These are phyloP conservation scores for Acanthamoeba royreba DNA, from an alignment of 208 protist genomes.

Conservation along the genomic window DNA sequence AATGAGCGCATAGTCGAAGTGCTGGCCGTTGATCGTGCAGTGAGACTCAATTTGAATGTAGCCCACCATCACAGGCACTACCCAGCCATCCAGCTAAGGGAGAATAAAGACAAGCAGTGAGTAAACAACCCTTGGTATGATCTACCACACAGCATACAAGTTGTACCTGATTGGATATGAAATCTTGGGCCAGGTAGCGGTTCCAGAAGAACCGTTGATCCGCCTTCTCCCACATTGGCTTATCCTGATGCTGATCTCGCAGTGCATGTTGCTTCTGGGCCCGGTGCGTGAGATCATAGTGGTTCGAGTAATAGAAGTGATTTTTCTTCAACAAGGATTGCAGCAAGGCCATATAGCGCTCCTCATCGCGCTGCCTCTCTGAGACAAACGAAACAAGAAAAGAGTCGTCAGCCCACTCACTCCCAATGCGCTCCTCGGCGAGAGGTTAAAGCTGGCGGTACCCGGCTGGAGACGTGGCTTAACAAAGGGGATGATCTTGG, in stretches of 20 bases:
- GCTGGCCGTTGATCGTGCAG: slow-evolving; percentile 28
- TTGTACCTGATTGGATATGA: slow-evolving; percentile 47
- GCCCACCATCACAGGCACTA: slow-evolving; percentile 24
- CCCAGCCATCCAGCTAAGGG: slow-evolving; percentile 11
- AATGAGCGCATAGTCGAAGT: slow-evolving; percentile 58
- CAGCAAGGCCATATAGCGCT: not conserved
- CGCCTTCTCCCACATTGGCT: not conserved
- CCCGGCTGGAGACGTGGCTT: not conserved
- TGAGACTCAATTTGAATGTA: not conserved
- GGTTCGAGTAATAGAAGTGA: slow-evolving; percentile 7
- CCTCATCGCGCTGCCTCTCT: slow-evolving; percentile 12
- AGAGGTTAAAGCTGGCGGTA: no score
- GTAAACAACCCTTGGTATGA: no score
- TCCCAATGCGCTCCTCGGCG: no score
- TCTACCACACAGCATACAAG: no score
- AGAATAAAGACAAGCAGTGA: no score
- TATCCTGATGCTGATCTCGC: not conserved
- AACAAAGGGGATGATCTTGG: slow-evolving; percentile 8
- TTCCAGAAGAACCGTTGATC: slow-evolving; percentile 60
- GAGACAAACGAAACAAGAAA: no score
- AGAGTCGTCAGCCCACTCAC: no score
- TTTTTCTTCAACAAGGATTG: not conserved
- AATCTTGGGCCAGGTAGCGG: slow-evolving; percentile 10
- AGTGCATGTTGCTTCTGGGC: not conserved
- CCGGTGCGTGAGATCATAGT: not conserved